Evolutionary conservation across 23 red algal species (phyloP).

Genomic region (Gracilaria gracilis): DNA sequence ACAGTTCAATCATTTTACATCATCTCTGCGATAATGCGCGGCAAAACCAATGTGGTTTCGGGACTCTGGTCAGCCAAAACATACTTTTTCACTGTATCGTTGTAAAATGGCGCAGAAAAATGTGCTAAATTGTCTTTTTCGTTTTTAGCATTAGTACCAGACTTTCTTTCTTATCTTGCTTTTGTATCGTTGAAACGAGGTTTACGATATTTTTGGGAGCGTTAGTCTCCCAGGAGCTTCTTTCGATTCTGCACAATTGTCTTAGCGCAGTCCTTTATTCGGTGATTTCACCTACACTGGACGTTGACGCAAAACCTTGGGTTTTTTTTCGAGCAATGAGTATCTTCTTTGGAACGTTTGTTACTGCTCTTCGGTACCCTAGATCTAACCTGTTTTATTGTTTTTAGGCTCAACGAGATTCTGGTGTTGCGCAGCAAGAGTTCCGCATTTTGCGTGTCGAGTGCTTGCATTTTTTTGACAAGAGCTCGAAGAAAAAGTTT

Average conservation of each 20-base stretch:
- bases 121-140: conserved; percentile 3
- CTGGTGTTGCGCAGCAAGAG: too few species aligned
- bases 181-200: background rate
- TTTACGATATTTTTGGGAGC: background rate
- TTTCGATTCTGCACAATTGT: background rate
- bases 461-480: background rate
- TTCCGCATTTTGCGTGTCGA: background rate
- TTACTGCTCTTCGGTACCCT: too few species aligned
- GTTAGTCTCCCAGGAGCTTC: background rate
- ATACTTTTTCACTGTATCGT: conserved; percentile 14
- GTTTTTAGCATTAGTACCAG: background rate
- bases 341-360: too few species aligned
- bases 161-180: background rate
- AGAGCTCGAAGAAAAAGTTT: background rate
- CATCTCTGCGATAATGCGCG: background rate
- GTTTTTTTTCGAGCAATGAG: too few species aligned
- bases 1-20: background rate
- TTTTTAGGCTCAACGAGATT: too few species aligned
- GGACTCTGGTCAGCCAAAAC: conserved; percentile 20
- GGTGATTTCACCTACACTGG: conserved; percentile 7
- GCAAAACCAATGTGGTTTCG: conserved; percentile 6
- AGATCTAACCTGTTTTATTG: too few species aligned
- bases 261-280: background rate
- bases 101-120: background rate
- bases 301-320: conserved; percentile 17